Evolutionary conservation across 176 grass and related monocot genomes (phyloP), one percentile per base, ranked within the genome.

Genomic region (Metroxylon sagu): DNA sequence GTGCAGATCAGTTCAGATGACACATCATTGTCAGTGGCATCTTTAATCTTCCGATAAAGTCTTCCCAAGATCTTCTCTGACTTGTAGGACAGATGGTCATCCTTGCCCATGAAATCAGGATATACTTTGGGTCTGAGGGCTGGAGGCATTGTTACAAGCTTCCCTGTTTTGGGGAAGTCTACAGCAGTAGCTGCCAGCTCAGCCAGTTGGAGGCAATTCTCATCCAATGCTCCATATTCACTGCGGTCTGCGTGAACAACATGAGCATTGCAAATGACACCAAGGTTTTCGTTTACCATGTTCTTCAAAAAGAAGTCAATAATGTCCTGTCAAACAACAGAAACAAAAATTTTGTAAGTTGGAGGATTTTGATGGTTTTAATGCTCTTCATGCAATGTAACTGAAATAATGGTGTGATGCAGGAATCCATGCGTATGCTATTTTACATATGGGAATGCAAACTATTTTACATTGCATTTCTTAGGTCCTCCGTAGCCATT

Each of bases 301-400:
- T 91, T 91, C 86, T 91, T 90, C 75, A 97, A 64, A 59, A 80
- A 97, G 78, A 97, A 97, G 59, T 85, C 77, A 77, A 97, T 70
- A 10, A 90, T 91, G 66, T 91, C 87, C 84, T 93, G 62, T 78
- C 18, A 75, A 62, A 57, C 18, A 83, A 3, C 35, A 14, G 10
- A 43, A 43, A 43, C 35, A 43, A 43, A 43, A 43, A 14, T 43
- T 43, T 12, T 43, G 35, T 43, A 12, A 43, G 35, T 43, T 8
- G 8, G 35, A 10, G 35, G 8, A 8, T 35, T 35, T 35, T 10
- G 31, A 8, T 6, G 2, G 31, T 43, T 43, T 43, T 1, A 43
- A 43, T 12, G 10, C 35, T 14, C 12, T 43, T 43, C 8, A 43
- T 43, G 35, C 35, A 43, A 12, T 43, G 1, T 14, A 43, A 43